Base-by-base conservation (phyloP, 495 filamentous ascomycete genomes). In the Hypoxylon rickii region DNA sequence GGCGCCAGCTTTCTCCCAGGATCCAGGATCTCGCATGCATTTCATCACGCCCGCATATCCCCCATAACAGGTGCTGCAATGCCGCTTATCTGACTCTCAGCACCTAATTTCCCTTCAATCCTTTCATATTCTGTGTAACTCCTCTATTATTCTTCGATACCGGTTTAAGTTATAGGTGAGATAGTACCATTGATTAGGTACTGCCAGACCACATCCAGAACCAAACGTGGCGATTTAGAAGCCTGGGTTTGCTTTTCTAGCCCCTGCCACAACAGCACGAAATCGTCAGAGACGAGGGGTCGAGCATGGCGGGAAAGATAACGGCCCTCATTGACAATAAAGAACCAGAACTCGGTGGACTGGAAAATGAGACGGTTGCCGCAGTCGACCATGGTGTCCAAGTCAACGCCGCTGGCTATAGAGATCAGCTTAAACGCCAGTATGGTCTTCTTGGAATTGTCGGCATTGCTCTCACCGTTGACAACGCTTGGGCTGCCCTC, bases 391-490 rank as follows among this genome's bases (percentile, higher is more conserved):
- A 64, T 22, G 70, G 73, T n/a, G 42, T 72, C 11, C 57, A 66
- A n/a, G 54, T 79, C 48, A 85, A 85, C 58, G 76, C 75, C 12
- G 81, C 82, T 10, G 82, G 82, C 1, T 82, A 85, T 55, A 68
- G 60, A 42, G 79, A 84, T 61, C 77, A 84, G 49, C 62, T 84
- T 17, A 73, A 79, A 43, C 73, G 81, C 11, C 80, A 83, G 51
- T 84, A 82, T 60, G 68, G 74, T n/a, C 65, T 85, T 20, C 29
- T 80, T 18, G 75, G 72, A 32, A 71, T 84, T 5, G 76, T 76
- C 38, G 78, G 76, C 12, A 70, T 82, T 26, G 81, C 76, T 0
- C 57, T 85, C 15, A 80, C 76, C 3, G 73, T 77, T 37, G 80
- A 81, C 49, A 82, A 81, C 54, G 77, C 80, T 11, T 85, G 80